phyloP scores from a whole-genome alignment of 2,329 filamentous ascomycete species.

The Pseudohalonectria lignicola region DNA sequence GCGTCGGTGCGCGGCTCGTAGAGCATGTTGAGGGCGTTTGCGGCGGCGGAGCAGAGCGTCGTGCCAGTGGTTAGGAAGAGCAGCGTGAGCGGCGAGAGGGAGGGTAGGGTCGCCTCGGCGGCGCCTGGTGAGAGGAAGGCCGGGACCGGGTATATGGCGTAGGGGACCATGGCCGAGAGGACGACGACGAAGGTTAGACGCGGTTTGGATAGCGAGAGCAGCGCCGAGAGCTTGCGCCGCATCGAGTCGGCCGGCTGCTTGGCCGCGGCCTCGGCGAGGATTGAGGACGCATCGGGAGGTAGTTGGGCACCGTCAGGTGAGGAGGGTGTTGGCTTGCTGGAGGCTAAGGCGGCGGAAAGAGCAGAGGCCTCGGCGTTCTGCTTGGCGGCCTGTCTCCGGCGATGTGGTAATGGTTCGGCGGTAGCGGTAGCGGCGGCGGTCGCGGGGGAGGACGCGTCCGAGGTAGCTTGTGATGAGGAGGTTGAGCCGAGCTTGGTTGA shows the following conservation, averaged over 20 bases:
- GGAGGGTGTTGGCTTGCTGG: neutral
- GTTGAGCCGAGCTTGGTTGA: no score
- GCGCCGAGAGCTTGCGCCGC: conserved; percentile 62
- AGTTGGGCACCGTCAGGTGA: conserved; percentile 5
- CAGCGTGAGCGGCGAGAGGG: conserved; percentile 80
- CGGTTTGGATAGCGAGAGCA: conserved; percentile 89
- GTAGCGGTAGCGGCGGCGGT: neutral
- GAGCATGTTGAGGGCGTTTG: conserved; percentile 95
- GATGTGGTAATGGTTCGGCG: conserved; percentile 5
- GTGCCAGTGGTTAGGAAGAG: conserved; percentile 87
- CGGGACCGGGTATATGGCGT: conserved; percentile 87
- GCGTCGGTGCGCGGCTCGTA: conserved; percentile 87
- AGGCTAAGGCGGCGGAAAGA: no score
- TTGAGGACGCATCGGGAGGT: conserved; percentile 32
- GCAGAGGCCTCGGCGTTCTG: no score
- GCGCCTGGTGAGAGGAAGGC: conserved; percentile 62
- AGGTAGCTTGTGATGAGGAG: no score
- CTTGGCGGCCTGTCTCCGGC: conserved; percentile 10
- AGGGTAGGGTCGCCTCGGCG: conserved; percentile 58
- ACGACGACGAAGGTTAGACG: conserved; percentile 86
- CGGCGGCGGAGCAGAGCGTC: conserved; percentile 76
- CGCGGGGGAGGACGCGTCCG: no score
- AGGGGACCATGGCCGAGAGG: conserved; percentile 80
- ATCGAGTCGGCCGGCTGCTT: conserved; percentile 37
- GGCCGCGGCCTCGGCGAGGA: conserved; percentile 40